Evolutionary conservation across 2,329 filamentous ascomycete species (phyloP).

Genomic region (Aspergillus caelatus): DNA sequence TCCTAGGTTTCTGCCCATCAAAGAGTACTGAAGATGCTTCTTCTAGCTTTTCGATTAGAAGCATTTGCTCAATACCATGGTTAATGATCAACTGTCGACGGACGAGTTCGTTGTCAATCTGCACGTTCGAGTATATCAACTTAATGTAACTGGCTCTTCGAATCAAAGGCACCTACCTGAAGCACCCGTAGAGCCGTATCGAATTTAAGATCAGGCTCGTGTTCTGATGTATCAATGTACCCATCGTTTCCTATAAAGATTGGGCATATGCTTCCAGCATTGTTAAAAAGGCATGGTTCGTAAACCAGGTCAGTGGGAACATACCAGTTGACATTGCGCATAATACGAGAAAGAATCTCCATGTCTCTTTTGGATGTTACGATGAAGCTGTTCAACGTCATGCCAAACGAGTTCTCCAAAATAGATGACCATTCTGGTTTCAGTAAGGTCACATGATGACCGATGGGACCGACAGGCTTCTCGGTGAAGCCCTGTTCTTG

Average conservation of each 20-base stretch:
- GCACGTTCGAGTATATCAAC: not conserved
- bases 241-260: conserved; percentile 66
- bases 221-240: conserved; percentile 60
- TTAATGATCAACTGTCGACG: conserved; percentile 83
- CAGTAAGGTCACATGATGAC: conserved; percentile 72
- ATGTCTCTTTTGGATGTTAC: conserved; percentile 79
- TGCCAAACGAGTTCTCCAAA: conserved; percentile 76
- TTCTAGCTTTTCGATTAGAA: conserved; percentile 70
- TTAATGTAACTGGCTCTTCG: conserved; percentile 4
- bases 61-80: conserved; percentile 78
- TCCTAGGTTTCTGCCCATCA: conserved; percentile 60
- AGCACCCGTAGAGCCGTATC: conserved; percentile 80
- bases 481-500: conserved; percentile 69
- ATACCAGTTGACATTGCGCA: conserved; percentile 61
- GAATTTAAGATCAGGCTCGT: conserved; percentile 73
- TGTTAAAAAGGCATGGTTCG: conserved; percentile 12
- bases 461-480: conserved; percentile 82
- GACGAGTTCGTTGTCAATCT: conserved; percentile 78
- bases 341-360: conserved; percentile 65
- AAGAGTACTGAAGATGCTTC: conserved; percentile 73
- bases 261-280: conserved; percentile 50
- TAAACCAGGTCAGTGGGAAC: conserved; percentile 16
- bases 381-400: conserved; percentile 73
- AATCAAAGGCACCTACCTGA: conserved; percentile 47
- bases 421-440: conserved; percentile 83